Conservation (phyloP, 352 stramenopile genomes). For the Phytopythium ostracodes region DNA sequence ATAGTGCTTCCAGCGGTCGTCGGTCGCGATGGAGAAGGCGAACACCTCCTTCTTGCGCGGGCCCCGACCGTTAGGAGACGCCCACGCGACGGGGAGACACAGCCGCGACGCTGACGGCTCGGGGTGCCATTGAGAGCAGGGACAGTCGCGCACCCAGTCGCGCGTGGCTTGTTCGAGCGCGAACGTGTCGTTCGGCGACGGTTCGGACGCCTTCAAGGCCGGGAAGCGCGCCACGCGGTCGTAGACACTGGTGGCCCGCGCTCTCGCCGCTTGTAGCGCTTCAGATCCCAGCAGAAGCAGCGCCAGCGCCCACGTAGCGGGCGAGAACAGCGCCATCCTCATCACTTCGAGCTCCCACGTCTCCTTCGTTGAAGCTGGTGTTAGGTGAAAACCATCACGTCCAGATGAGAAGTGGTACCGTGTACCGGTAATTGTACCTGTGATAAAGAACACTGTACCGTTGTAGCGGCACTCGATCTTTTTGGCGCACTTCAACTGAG, state of each 20-base stretch:
- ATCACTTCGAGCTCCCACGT: neutral
- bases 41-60: conserved; percentile 56
- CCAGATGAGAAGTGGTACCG: conserved; percentile 9
- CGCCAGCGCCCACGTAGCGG: conserved; percentile 8
- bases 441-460: conserved; percentile 7
- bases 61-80: neutral
- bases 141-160: conserved; percentile 34
- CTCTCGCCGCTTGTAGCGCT: neutral
- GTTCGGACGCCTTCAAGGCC: neutral
- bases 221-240: conserved; percentile 1
- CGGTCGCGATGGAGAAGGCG: conserved; percentile 61
- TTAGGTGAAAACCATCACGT: too few species aligned
- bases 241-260: conserved; percentile 17
- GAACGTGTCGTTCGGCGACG: conserved; percentile 14
- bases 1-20: conserved; percentile 72
- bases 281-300: conserved; percentile 11
- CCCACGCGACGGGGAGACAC: conserved; percentile 52
- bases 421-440: conserved; percentile 8
- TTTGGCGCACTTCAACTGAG: neutral
- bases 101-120: conserved; percentile 14
- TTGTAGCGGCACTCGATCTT: neutral
- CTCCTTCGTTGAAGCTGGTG: conserved; percentile 9
- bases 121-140: conserved; percentile 23
- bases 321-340: conserved; percentile 8
- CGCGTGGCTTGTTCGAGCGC: conserved; percentile 24